These are phyloP conservation scores for Dendrobium huoshanense DNA, from an alignment of 106 monocot species.

Conservation along the genomic window DNA sequence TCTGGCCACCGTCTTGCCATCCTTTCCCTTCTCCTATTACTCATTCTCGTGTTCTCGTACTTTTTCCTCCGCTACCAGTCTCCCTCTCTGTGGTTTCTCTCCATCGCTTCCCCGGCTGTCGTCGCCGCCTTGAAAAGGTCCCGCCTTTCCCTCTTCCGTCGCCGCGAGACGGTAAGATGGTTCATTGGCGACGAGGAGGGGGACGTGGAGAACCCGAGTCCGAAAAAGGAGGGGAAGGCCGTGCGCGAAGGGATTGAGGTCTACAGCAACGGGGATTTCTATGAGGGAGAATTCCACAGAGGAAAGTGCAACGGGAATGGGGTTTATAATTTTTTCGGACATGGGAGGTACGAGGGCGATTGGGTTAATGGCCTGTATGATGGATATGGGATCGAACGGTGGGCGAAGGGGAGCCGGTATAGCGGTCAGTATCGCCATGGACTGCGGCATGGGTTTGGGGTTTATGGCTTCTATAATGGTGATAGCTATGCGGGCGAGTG, in stretches of 20 bases:
- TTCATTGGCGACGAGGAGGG: slow-evolving; percentile 49
- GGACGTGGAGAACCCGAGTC: slow-evolving; percentile 5
- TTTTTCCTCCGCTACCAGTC: not conserved
- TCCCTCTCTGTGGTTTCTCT: slow-evolving; percentile 10
- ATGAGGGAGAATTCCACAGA: slow-evolving; percentile 47
- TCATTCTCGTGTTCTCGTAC: slow-evolving; percentile 14
- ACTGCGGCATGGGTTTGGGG: slow-evolving; percentile 40
- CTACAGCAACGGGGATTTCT: slow-evolving; percentile 48
- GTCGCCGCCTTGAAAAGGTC: not conserved
- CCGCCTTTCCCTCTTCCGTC: not conserved
- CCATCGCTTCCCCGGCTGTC: slow-evolving; percentile 16
- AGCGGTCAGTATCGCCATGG: slow-evolving; percentile 38
- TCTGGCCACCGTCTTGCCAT: not conserved
- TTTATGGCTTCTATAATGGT: slow-evolving; percentile 45
- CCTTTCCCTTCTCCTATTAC: not conserved
- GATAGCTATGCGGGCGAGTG: slow-evolving; percentile 59
- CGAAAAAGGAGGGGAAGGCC: not conserved
- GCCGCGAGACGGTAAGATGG: slow-evolving; percentile 36
- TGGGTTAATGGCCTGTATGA: slow-evolving; percentile 55
- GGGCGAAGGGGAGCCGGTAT: slow-evolving; percentile 55
- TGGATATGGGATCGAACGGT: slow-evolving; percentile 49
- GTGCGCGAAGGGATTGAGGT: slow-evolving; percentile 38
- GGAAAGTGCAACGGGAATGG: slow-evolving; percentile 48
- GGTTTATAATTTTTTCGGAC: slow-evolving; percentile 29
- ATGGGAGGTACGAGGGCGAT: slow-evolving; percentile 56